Evolutionary conservation across 2,329 filamentous ascomycete species (phyloP).

Genomic region (Bipolaris bicolor): DNA sequence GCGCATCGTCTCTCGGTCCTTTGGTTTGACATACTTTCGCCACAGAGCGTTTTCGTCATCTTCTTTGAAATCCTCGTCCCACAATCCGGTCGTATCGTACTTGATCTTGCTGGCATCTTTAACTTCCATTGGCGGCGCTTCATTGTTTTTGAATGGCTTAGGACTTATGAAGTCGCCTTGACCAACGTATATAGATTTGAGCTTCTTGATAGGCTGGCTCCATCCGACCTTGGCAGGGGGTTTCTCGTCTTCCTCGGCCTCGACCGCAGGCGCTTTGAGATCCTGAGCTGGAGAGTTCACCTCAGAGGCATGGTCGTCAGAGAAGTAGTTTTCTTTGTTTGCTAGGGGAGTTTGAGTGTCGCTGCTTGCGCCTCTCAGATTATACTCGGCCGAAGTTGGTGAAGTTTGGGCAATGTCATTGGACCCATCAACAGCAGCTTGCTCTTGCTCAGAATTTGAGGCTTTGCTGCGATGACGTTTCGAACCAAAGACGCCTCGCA

Average conservation of each 20-base stretch:
- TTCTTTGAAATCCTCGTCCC: conserved; percentile 39
- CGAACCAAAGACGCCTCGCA: conserved; percentile 42
- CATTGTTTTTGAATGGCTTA: conserved; percentile 50
- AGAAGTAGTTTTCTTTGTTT: conserved; percentile 32
- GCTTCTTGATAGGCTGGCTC: conserved; percentile 27
- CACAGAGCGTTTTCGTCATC: conserved; percentile 63
- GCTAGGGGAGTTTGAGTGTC: conserved; percentile 43
- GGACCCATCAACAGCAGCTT: conserved; percentile 25
- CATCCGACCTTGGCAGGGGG: conserved; percentile 25
- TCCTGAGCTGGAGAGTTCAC: conserved; percentile 32
- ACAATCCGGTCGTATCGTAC: conserved; percentile 41
- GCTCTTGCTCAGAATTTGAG: conserved; percentile 16
- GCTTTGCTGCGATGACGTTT: conserved; percentile 21
- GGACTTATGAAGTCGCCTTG: conserved; percentile 51
- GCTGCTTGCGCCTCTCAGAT: conserved; percentile 34
- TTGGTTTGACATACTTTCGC: conserved; percentile 80
- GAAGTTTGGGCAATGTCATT: conserved; percentile 33
- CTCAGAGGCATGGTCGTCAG: conserved; percentile 28
- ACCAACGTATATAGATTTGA: conserved; percentile 33
- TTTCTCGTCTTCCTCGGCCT: conserved; percentile 23
- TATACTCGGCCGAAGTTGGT: conserved; percentile 37
- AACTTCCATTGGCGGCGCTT: conserved; percentile 44
- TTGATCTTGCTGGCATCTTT: conserved; percentile 35
- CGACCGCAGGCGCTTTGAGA: conserved; percentile 25
- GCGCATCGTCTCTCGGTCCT: conserved; percentile 83